These are phyloP conservation scores for Epichloe scottii DNA, from an alignment of 2,329 filamentous ascomycete genomes.

Conservation along the genomic window DNA sequence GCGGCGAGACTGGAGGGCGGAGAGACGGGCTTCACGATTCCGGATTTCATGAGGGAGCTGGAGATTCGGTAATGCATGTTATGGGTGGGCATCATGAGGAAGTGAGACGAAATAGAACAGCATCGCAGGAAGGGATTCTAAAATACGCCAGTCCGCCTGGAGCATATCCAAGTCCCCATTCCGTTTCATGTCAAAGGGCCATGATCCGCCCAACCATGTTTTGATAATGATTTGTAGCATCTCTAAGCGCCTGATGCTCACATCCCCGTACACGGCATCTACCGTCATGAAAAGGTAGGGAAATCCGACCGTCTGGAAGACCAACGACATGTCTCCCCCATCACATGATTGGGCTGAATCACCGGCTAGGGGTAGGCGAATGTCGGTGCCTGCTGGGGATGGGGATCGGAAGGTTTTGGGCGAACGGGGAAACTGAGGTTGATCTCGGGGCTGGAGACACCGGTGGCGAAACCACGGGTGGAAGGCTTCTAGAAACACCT, in stretches of 20 bases:
- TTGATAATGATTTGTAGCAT: too few species aligned
- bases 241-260: too few species aligned
- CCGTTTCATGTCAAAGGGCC: too few species aligned
- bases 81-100: neutral
- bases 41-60: constrained; percentile 31
- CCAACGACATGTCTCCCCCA: neutral
- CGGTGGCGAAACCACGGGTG: neutral
- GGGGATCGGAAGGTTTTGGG: neutral
- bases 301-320: neutral
- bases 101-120: too few species aligned
- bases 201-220: too few species aligned
- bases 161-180: too few species aligned
- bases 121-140: too few species aligned
- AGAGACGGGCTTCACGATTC: constrained; percentile 23
- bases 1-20: constrained; percentile 19
- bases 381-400: neutral
- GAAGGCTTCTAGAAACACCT: neutral
- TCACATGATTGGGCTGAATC: neutral
- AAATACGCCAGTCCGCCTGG: too few species aligned
- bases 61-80: constrained; percentile 23
- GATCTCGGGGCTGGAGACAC: neutral
- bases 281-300: too few species aligned
- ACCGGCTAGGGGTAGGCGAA: neutral
- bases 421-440: neutral
- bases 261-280: too few species aligned